phyloP scores from a whole-genome alignment of 2,329 filamentous ascomycete genomes.

The Penicillium corylophilum region DNA sequence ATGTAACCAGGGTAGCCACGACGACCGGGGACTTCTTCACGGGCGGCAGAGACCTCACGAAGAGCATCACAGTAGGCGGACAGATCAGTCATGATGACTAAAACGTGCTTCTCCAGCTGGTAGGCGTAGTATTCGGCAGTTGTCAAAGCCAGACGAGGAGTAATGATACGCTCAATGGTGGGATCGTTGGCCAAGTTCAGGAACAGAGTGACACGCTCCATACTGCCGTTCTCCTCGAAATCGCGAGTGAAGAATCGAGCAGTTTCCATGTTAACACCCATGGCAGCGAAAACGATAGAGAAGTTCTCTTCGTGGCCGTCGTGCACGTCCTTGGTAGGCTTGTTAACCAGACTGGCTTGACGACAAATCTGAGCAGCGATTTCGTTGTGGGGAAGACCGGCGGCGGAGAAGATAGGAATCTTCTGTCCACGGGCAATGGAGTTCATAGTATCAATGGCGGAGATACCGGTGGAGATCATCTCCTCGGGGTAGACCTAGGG shows the following conservation, averaged over 20 bases:
- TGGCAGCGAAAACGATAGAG: constrained; percentile 98
- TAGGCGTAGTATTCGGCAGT: constrained; percentile 99
- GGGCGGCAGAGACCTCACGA: constrained; percentile 94
- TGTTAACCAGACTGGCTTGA: constrained; percentile 89
- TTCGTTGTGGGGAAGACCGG: constrained; percentile 98
- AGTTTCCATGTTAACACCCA: constrained; percentile 99
- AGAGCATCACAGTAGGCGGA: constrained; percentile 98
- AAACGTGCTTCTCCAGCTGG: constrained; percentile 98
- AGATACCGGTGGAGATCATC: constrained; percentile 99
- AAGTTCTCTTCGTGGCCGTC: constrained; percentile 99
- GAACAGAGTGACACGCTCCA: constrained; percentile 97
- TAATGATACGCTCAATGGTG: constrained; percentile 99
- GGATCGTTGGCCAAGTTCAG: constrained; percentile 98
- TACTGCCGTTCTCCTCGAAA: constrained; percentile 98
- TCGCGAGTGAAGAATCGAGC: constrained; percentile 97
- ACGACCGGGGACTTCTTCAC: constrained; percentile 98
- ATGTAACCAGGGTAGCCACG: constrained; percentile 99
- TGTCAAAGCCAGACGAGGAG: constrained; percentile 93
- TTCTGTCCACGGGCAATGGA: constrained; percentile 98
- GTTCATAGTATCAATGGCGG: constrained; percentile 98
- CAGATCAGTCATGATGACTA: constrained; percentile 97
- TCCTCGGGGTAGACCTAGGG: constrained; percentile 92
- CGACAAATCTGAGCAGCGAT: constrained; percentile 98
- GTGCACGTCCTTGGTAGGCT: constrained; percentile 91
- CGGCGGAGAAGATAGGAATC: constrained; percentile 98